Evolutionary conservation across 805 yeast species (phyloP), one percentile per base, ranked within the genome.

Genomic region (Sungouiozyma intestinalis): DNA sequence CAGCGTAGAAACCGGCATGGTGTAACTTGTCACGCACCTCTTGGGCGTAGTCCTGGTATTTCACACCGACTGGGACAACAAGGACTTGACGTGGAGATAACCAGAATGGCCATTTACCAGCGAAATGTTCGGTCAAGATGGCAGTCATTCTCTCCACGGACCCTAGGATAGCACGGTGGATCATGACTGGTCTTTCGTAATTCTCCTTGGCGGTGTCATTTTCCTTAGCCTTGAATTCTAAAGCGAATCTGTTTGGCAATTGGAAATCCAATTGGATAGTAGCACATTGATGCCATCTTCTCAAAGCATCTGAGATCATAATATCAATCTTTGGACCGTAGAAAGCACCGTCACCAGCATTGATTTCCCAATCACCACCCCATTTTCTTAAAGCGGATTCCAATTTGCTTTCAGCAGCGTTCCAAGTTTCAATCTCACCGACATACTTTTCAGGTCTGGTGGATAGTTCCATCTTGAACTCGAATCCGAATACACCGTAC

Each of bases 61-160:
- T 86, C 50, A 84, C 94, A 60, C 96, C 97, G 55, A 92, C 97
- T 54, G 98, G 98, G 24, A 92, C 92, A 57, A 92, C 94, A 55
- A 90, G 72, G 45, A 90, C 76, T 71, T 92, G 99, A 72, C 98
- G 83, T 59, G 99, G 99, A n/a, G 97, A 88, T 62, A 92, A 74
- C 98, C 98, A 92, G 76, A 92, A 85, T 60, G 99, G 99, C 99
- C 99, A 92, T 65, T 87, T 92, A 59, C 99, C 99, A 62, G 88
- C 95, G 69, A 74, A 92, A 71, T 92, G 98, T 69, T 92, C 99
- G 45, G 95, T 88, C 66, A 92, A 78, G 55, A 92, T 90, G 49
- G 97, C 98, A 49, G 95, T 85, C 97, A 92, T 88, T 75, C 99
- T 85, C 74, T 92, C 99, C 47, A 92, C 94, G 37, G 96, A 85